Evolutionary conservation across 805 yeast species (phyloP).

Genomic region (Naumovozyma dairenensis): DNA sequence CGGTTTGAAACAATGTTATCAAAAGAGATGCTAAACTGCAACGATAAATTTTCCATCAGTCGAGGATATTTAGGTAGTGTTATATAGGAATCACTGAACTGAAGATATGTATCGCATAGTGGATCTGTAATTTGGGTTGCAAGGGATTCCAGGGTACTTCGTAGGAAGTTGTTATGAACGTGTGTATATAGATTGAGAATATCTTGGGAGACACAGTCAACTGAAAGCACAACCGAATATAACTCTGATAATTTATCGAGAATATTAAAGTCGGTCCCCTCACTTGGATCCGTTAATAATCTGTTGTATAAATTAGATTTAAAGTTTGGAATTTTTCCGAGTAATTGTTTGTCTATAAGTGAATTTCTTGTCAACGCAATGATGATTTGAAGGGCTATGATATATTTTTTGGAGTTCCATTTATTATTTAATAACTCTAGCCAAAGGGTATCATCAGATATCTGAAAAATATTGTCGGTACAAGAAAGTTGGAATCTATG

Average conservation of each 20-base stretch:
- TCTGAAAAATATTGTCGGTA: conserved; percentile 14
- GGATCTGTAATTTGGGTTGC: conserved; percentile 13
- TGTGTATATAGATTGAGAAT: conserved; percentile 11
- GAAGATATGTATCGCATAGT: conserved; percentile 19
- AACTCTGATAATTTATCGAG: conserved; percentile 11
- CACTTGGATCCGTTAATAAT: neutral
- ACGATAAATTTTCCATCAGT: conserved; percentile 9
- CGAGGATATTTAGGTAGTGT: conserved; percentile 5
- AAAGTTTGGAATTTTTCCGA: conserved; percentile 7
- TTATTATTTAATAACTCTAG: conserved; percentile 4
- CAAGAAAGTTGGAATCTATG: conserved; percentile 10
- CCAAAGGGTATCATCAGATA: conserved; percentile 9
- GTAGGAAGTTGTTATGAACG: conserved; percentile 3
- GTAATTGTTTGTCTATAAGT: conserved; percentile 16
- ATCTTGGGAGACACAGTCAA: conserved; percentile 14
- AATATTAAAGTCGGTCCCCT: neutral
- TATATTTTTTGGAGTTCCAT: conserved; percentile 2
- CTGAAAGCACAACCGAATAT: conserved; percentile 11
- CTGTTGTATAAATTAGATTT: conserved; percentile 6
- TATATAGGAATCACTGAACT: conserved; percentile 23
- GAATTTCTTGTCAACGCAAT: conserved; percentile 17
- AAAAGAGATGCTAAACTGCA: conserved; percentile 25
- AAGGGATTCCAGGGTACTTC: conserved; percentile 10
- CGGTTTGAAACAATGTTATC: conserved; percentile 23
- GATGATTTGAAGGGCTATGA: conserved; percentile 14